Base-by-base conservation (phyloP, 352 stramenopile species). In the Thalassiosira tumida region DNA sequence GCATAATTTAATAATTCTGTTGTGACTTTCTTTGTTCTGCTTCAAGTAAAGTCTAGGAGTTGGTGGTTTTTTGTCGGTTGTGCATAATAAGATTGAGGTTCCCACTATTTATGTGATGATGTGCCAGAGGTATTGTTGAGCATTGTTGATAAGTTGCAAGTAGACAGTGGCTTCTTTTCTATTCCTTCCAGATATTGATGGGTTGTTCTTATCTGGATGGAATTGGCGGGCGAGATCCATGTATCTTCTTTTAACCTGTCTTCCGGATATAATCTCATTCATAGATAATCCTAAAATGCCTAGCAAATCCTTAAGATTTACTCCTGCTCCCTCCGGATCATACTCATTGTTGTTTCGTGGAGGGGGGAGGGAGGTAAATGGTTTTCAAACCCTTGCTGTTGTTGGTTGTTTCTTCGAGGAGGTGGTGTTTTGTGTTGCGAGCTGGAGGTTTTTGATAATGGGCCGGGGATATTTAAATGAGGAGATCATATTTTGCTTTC, bases 101-200 rank as follows among this genome's bases (percentile, higher is more conserved):
- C n/a, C n/a, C n/a, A n/a, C n/a, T n/a, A n/a, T n/a, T n/a, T n/a
- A n/a, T n/a, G n/a, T n/a, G n/a, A n/a, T n/a, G n/a, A n/a, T n/a
- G n/a, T n/a, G n/a, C n/a, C n/a, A n/a, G 41, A 89, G 24, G 47
- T 69, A 78, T n/a, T 38, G 40, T 26, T 84, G 74, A 50, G 82
- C 82, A 35, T 89, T 89, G 73, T 89, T 89, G 41, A 89, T 40
- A 3, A 77, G 43, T 75, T 89, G 70, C 29, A 89, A 84, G 29
- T 77, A 43, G 1, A 14, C 50, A 5, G n/a, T 69, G 50, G 82
- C 82, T 50, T 89, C 2, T 26, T 69, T 26, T 21, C 75, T 26
- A 31, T 72, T 89, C 24, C 59, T 62, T 26, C 73, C 59, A 65
- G 73, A 83, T 38, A 7, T 14, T 21, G 4, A 15, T 81, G 74